Evolutionary conservation across 2,329 filamentous ascomycete species (phyloP).

Genomic region (Xylaria arbuscula): DNA sequence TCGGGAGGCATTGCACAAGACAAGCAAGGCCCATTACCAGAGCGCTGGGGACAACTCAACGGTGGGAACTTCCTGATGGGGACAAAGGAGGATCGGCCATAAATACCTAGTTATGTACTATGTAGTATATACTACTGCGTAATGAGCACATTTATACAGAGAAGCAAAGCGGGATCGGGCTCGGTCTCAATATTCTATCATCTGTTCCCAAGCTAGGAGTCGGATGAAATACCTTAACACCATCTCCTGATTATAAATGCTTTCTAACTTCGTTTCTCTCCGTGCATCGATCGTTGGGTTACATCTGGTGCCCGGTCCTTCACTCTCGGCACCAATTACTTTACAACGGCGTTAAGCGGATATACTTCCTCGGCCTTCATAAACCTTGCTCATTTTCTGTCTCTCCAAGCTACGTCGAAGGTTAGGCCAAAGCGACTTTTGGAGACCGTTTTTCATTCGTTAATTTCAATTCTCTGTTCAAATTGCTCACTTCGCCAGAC

Average conservation of each 20-base stretch:
- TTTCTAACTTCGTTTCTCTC: background rate
- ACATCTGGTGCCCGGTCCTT: background rate
- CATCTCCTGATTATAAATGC: background rate
- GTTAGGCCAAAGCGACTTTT: background rate
- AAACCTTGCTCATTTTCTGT: background rate
- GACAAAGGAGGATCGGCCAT: background rate
- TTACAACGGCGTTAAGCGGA: conserved; percentile 16
- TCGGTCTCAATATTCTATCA: background rate
- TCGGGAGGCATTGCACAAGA: background rate
- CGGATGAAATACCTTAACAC: background rate
- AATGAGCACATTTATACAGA: background rate
- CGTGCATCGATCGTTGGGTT: background rate
- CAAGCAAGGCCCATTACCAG: background rate
- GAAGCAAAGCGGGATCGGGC: conserved; percentile 1
- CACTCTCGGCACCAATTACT: conserved; percentile 3
- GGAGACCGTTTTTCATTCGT: background rate
- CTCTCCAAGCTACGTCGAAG: background rate
- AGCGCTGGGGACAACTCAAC: background rate
- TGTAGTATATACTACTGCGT: background rate
- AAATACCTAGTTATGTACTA: background rate
- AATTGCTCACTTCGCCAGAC: background rate
- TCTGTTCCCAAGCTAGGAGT: background rate
- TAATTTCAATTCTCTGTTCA: background rate
- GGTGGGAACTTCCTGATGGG: background rate
- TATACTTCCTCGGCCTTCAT: conserved; percentile 5